Conservation (phyloP, 768 basidiomycete species). For the Galerina marginata region DNA sequence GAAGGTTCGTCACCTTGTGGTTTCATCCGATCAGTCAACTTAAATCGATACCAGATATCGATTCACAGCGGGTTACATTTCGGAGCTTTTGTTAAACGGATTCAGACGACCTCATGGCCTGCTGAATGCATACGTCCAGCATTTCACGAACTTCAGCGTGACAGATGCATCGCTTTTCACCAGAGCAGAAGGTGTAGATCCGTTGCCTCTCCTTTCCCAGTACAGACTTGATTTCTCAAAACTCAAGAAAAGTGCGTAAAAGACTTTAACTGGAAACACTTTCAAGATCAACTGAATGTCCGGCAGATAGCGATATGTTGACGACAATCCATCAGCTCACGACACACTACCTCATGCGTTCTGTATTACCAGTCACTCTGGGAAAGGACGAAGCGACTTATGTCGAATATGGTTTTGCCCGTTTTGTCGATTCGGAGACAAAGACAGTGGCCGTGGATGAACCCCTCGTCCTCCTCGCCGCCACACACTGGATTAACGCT, state of each 20-base stretch:
- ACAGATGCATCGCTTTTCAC: constrained; percentile 42
- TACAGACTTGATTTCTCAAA: constrained; percentile 48
- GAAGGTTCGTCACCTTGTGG: constrained; percentile 35
- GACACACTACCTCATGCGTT: constrained; percentile 48
- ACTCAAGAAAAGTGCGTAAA: constrained; percentile 42
- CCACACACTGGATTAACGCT: constrained; percentile 45
- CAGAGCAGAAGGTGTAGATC: constrained; percentile 31
- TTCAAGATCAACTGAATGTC: background rate
- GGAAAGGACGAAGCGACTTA: constrained; percentile 45
- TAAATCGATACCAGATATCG: constrained; percentile 40
- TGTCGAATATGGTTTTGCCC: constrained; percentile 52
- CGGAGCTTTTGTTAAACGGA: constrained; percentile 44
- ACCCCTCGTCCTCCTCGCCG: constrained; percentile 49
- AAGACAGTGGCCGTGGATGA: constrained; percentile 46
- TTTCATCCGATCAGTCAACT: background rate
- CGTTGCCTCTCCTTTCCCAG: constrained; percentile 38
- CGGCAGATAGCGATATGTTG: constrained; percentile 41
- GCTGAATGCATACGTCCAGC: constrained; percentile 45
- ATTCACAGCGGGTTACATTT: constrained; percentile 49
- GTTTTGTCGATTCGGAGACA: constrained; percentile 45
- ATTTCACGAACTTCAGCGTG: constrained; percentile 44
- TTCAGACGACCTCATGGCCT: constrained; percentile 45
- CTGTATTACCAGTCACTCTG: constrained; percentile 38
- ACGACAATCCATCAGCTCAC: constrained; percentile 43
- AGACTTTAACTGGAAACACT: background rate